Evolutionary conservation across 768 basidiomycete species (phyloP).

Genomic region (Agaricus blazei): DNA sequence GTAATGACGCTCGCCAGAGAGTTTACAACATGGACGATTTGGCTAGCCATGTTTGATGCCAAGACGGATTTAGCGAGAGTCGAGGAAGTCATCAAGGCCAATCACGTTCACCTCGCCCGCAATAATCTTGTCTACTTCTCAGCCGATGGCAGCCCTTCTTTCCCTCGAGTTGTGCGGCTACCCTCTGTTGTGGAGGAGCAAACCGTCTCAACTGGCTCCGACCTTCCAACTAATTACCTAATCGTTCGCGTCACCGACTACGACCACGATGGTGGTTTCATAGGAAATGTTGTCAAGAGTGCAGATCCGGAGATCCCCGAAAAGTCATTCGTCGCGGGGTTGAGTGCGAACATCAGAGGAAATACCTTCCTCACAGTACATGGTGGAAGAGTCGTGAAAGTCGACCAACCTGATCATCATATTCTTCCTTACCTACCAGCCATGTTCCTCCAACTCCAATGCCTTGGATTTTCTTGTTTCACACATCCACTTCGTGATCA

Average conservation of each 20-base stretch:
- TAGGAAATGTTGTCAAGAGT: not conserved
- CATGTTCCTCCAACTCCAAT: not conserved
- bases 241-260: not conserved
- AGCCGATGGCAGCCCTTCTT: not conserved
- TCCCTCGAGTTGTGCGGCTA: slow-evolving; percentile 3
- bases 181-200: not conserved
- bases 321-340: not conserved
- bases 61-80: slow-evolving; percentile 13
- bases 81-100: slow-evolving; percentile 8
- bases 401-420: not conserved
- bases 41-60: slow-evolving; percentile 21
- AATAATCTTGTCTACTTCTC: slow-evolving; percentile 4
- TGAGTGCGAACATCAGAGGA: not conserved
- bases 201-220: not conserved
- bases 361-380: not conserved
- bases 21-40: slow-evolving; percentile 24
- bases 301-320: not conserved
- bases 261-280: not conserved
- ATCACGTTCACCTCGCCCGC: slow-evolving; percentile 9
- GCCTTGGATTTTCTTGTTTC: not conserved
- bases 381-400: not conserved
- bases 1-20: slow-evolving; percentile 24
- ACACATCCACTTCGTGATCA: not conserved
- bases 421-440: not conserved
- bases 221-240: not conserved